phyloP scores from a whole-genome alignment of 106 monocot species.

The Dioscorea zingiberensis region DNA sequence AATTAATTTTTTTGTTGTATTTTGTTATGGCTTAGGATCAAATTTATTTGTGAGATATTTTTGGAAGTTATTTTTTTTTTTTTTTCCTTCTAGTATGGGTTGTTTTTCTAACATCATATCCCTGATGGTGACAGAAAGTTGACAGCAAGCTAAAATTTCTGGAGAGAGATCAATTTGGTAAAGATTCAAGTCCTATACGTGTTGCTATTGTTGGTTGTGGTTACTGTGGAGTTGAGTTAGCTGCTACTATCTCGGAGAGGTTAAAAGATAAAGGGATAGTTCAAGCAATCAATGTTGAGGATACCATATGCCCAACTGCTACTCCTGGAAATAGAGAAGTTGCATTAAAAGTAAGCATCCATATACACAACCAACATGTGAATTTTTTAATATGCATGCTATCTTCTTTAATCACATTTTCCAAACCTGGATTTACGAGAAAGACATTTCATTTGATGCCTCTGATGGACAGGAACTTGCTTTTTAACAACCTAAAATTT shows the following conservation, averaged over 20 bases:
- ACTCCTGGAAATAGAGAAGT: conserved; percentile 90
- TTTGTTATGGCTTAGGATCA: no score
- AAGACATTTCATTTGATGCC: no score
- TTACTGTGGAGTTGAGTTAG: conserved; percentile 89
- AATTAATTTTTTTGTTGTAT: no score
- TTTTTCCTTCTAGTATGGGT: no score
- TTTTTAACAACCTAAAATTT: no score
- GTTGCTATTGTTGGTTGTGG: conserved; percentile 94
- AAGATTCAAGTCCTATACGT: conserved; percentile 42
- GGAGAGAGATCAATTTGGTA: conserved; percentile 55
- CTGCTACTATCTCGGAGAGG: conserved; percentile 93
- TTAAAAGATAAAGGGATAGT: conserved; percentile 61
- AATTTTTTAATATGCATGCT: no score
- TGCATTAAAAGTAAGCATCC: conserved; percentile 66
- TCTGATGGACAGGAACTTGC: no score
- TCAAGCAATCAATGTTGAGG: conserved; percentile 71
- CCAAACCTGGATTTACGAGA: no score
- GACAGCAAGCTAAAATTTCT: conserved; percentile 53
- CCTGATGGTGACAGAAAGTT: conserved; percentile 56
- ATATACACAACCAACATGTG: not conserved
- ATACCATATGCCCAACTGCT: conserved; percentile 70
- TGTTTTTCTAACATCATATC: not conserved
- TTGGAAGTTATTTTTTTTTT: no score
- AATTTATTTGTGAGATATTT: no score
- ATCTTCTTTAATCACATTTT: no score